Base-by-base conservation (phyloP, 1,139 yeast genomes). In the Yamadazyma jaroonii region DNA sequence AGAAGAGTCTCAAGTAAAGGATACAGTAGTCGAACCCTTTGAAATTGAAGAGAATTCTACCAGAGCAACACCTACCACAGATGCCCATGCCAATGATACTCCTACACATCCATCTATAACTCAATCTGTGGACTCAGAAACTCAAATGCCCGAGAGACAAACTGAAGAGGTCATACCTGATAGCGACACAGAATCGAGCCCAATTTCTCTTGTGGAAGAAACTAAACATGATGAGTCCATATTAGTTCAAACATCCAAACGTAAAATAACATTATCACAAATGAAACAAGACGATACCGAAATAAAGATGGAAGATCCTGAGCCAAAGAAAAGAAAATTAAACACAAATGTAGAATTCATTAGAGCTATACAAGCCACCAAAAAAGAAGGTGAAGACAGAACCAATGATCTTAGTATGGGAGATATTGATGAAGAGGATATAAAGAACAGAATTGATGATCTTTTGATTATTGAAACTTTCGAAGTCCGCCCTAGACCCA, bases 381-480 rank as follows among this genome's bases (percentile, higher is more conserved):
- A 64, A 41, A 51, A 57, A 35, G 47, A 51, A 33, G 66, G 64
- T 2, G 48, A 47, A 1, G 51, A 54, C 15, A 41, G 47, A 6
- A 48, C 57, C 12, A 45, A 52, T 25, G 62, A 61, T 33, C 49
- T 64, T 6, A 65, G 65, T 42, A 6, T 11, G 5, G 12, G 6
- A 6, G 40, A 36, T n/a, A n/a, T 33, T 5, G 27, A 29, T 13
- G 47, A 43, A 12, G 32, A 35, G 7, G 32, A 35, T 3, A 32
- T 46, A 3, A 44, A 36, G 2, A 42, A 44, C 25, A 39, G 50
- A 33, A 35, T 55, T 25, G 43, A 55, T 26, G 44, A 64, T 32
- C 49, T 67, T 27, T 65, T 68, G 1, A 61, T 65, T 4, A 68
- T 69, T 2, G 74, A 69, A 42, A 55, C 57, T 6, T 57, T 63